A percentile compares a stretch with the other conserved stretches of the same genome.
Conservation (phyloP, 2,329 filamentous ascomycete species). For the Nemania bipapillata region DNA sequence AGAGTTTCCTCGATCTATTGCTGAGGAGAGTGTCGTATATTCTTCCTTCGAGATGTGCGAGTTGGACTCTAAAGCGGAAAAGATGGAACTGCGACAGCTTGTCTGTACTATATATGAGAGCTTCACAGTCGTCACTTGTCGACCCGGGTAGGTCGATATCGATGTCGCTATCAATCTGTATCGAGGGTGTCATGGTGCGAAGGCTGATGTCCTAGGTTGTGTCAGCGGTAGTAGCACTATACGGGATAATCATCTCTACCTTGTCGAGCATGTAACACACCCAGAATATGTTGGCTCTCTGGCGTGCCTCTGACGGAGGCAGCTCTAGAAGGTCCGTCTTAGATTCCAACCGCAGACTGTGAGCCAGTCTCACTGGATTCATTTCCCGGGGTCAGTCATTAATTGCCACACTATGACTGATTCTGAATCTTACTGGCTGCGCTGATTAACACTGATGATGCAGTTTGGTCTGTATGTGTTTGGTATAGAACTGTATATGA, state of each 20-base stretch:
- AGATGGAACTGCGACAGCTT: constrained; percentile 53
- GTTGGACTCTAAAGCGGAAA: constrained; percentile 55
- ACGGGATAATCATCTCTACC: constrained; percentile 39
- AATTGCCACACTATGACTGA: too few species aligned
- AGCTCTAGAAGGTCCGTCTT: constrained; percentile 43
- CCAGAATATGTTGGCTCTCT: constrained; percentile 56
- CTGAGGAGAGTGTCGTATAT: constrained; percentile 56
- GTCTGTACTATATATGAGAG: constrained; percentile 53
- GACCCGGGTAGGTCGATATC: constrained; percentile 54
- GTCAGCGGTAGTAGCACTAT: background rate
- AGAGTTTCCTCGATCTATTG: constrained; percentile 45
- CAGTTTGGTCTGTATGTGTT: constrained; percentile 53
- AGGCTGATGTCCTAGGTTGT: constrained; percentile 53
- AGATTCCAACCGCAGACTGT: constrained; percentile 53
- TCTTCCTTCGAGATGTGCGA: constrained; percentile 56
- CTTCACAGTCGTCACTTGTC: constrained; percentile 48
- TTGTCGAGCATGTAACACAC: constrained; percentile 57
- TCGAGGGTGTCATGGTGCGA: constrained; percentile 53
- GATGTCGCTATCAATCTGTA: constrained; percentile 56
- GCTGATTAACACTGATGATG: too few species aligned
- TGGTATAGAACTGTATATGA: too few species aligned
- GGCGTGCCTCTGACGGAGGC: constrained; percentile 49
- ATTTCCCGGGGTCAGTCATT: too few species aligned
- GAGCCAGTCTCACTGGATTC: constrained; percentile 54
- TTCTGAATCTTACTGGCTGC: too few species aligned